Conservation (phyloP, 495 filamentous ascomycete genomes). For the Penicillium argentinense region DNA sequence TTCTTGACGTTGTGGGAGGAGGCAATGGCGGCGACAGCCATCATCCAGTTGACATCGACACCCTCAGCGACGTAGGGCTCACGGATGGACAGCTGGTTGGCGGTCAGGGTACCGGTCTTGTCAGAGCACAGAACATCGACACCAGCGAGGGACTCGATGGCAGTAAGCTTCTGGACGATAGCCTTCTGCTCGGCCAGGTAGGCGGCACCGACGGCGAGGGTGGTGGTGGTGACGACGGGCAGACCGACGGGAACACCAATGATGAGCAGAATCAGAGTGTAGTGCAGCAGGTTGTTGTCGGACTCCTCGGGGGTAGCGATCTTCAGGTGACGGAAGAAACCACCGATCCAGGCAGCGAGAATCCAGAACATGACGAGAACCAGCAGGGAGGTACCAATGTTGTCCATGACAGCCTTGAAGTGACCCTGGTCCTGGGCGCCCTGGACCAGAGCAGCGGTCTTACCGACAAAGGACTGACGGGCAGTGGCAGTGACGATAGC, state of each 20-base stretch:
- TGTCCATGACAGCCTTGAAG: slow-evolving; percentile 84
- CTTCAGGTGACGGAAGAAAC: slow-evolving; percentile 70
- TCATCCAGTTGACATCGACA: slow-evolving; percentile 78
- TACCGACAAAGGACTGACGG: slow-evolving; percentile 69
- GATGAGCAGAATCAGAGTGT: slow-evolving; percentile 67
- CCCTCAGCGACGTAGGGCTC: slow-evolving; percentile 74
- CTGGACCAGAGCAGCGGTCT: slow-evolving; percentile 68
- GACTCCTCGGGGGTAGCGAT: slow-evolving; percentile 60
- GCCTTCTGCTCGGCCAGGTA: slow-evolving; percentile 74
- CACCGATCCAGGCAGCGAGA: slow-evolving; percentile 70
- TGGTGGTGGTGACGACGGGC: slow-evolving; percentile 72
- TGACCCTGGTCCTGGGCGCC: slow-evolving; percentile 71
- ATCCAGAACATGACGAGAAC: slow-evolving; percentile 75
- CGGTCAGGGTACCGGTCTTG: slow-evolving; percentile 78
- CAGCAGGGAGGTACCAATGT: slow-evolving; percentile 70
- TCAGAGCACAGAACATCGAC: slow-evolving; percentile 76
- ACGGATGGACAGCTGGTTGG: slow-evolving; percentile 73
- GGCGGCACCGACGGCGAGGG: slow-evolving; percentile 71
- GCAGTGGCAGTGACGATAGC: slow-evolving; percentile 64
- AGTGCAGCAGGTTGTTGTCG: slow-evolving; percentile 60
- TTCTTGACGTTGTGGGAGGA: slow-evolving; percentile 78
- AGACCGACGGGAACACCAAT: slow-evolving; percentile 77
- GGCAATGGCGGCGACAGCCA: slow-evolving; percentile 71
- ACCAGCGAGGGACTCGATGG: slow-evolving; percentile 75
- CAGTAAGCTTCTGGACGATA: slow-evolving; percentile 74